Percentiles rank a stretch among this genome's conserved stretches.
These are phyloP conservation scores for Fusarium algeriense DNA, from an alignment of 2,329 filamentous ascomycete species.

Conservation along the genomic window DNA sequence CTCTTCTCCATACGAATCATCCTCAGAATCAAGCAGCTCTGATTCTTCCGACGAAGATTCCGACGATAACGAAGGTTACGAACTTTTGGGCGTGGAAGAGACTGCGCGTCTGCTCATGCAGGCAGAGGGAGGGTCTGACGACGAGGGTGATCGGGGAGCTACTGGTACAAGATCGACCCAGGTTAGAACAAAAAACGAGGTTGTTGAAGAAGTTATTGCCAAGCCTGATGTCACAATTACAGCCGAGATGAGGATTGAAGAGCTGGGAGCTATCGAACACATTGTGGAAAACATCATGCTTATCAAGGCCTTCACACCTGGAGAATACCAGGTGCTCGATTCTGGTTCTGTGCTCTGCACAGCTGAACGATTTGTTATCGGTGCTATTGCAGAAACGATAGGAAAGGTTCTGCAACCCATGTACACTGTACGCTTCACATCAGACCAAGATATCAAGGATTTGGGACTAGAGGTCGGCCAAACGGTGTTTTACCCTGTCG, in stretches of 20 bases:
- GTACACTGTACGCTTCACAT: conserved; percentile 84
- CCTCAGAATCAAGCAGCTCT: conserved; percentile 68
- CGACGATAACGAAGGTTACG: conserved; percentile 72
- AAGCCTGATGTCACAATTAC: conserved; percentile 85
- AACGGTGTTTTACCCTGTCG: conserved; percentile 82
- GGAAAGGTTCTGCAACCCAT: conserved; percentile 87
- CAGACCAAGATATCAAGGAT: conserved; percentile 74
- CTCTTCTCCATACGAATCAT: conserved; percentile 81
- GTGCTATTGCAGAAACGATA: conserved; percentile 85
- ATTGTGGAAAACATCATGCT: conserved; percentile 84
- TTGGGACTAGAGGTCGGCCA: conserved; percentile 76
- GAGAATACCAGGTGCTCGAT: conserved; percentile 88
- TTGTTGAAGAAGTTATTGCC: conserved; percentile 71
- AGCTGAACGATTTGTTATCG: conserved; percentile 80
- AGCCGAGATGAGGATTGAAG: conserved; percentile 79
- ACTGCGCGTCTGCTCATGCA: conserved; percentile 88
- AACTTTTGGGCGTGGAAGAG: conserved; percentile 83
- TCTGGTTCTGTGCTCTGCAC: conserved; percentile 85
- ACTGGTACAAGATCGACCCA: conserved; percentile 57
- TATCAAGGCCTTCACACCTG: conserved; percentile 81
- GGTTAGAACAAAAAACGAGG: conserved; percentile 86
- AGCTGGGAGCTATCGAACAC: conserved; percentile 80
- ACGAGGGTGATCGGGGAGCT: conserved; percentile 70
- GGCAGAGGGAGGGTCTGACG: conserved; percentile 82
- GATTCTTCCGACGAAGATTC: conserved; percentile 71